Conservation (phyloP, 805 yeast species). For the Kluyveromyces siamensis region DNA sequence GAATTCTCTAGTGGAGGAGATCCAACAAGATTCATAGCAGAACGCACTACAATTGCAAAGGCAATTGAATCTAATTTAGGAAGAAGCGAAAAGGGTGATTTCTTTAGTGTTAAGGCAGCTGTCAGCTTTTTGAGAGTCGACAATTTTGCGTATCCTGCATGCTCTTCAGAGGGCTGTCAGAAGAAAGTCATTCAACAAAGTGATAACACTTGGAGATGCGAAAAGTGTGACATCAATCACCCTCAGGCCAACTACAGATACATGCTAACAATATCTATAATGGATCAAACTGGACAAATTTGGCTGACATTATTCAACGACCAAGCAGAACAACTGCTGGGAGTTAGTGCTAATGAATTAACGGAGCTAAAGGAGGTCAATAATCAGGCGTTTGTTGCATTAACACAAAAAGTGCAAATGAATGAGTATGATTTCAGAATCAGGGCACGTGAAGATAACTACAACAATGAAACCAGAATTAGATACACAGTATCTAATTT, state of each 20-base stretch:
- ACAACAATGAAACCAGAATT: slow-evolving; percentile 67
- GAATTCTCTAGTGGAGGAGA: slow-evolving; percentile 37
- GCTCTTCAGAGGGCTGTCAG: slow-evolving; percentile 67
- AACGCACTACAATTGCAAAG: slow-evolving; percentile 57
- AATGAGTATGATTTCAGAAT: slow-evolving; percentile 67
- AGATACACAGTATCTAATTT: slow-evolving; percentile 60
- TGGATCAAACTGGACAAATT: slow-evolving; percentile 73
- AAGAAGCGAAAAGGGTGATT: slow-evolving; percentile 69
- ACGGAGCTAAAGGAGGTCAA: slow-evolving; percentile 38
- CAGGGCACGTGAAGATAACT: slow-evolving; percentile 75
- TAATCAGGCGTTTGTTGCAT: slow-evolving; percentile 36
- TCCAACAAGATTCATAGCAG: slow-evolving; percentile 35
- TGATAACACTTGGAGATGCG: slow-evolving; percentile 86
- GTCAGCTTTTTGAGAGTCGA: slow-evolving; percentile 64
- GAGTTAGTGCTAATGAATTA: slow-evolving; percentile 52
- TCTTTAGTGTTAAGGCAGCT: slow-evolving; percentile 65
- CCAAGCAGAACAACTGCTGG: slow-evolving; percentile 62
- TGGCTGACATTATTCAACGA: slow-evolving; percentile 88
- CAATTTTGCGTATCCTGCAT: slow-evolving; percentile 83
- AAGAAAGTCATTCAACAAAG: slow-evolving; percentile 72
- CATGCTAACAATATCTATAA: slow-evolving; percentile 63
- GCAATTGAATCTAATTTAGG: slow-evolving; percentile 66
- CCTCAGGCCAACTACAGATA: slow-evolving; percentile 71
- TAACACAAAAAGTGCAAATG: slow-evolving; percentile 46
- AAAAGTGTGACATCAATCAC: slow-evolving; percentile 69